phyloP scores from a whole-genome alignment of 345 rosid species.

The Populus euphratica region DNA sequence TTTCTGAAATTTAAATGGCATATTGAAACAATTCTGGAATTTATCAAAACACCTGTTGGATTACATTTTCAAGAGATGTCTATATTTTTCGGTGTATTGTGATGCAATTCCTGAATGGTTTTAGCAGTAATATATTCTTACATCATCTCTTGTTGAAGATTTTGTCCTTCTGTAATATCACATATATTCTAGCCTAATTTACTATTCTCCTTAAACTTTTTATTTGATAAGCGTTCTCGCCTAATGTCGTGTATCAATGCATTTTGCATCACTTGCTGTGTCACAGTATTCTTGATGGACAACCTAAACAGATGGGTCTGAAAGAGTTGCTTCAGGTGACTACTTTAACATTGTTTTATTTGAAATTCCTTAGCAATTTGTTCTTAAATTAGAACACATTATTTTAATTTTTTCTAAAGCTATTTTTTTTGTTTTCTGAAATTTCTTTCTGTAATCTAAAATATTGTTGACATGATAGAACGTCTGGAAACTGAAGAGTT shows the following conservation, averaged over 20 bases:
- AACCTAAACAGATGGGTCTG: conserved; percentile 88
- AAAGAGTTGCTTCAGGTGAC: conserved; percentile 87
- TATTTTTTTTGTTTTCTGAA: not conserved
- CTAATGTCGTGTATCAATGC: not conserved
- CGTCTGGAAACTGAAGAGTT: not conserved
- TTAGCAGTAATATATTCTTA: not conserved
- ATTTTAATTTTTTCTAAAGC: too few relatives aligned
- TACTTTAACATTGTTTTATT: not conserved
- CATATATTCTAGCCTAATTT: too few relatives aligned
- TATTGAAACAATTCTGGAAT: too few relatives aligned
- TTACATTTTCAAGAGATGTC: too few relatives aligned
- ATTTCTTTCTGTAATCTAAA: not conserved
- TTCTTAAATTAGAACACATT: not conserved
- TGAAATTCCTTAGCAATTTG: too few relatives aligned
- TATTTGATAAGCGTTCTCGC: not conserved
- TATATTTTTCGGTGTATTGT: too few relatives aligned
- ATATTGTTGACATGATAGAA: not conserved
- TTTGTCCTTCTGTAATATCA: too few relatives aligned
- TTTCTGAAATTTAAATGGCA: too few relatives aligned
- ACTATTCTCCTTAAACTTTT: not conserved
- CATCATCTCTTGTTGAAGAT: not conserved
- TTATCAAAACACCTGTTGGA: too few relatives aligned
- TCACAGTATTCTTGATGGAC: conserved; percentile 75
- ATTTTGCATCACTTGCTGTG: conserved; percentile 8
- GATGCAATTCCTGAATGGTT: not conserved